Conservation (phyloP, 768 basidiomycete genomes). For the Tremella fuciformis region DNA sequence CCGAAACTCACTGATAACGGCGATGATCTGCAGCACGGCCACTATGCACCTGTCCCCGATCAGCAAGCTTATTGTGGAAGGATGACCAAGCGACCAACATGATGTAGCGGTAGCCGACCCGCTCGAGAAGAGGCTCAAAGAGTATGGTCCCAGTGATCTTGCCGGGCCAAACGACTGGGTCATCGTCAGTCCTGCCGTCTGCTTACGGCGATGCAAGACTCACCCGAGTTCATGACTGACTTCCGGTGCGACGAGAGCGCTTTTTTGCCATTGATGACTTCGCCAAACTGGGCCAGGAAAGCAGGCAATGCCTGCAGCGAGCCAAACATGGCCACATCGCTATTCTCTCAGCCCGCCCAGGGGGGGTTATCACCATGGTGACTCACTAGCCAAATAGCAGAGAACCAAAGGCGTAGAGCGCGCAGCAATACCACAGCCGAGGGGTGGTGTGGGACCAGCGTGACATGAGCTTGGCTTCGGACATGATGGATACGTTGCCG, state of each 20-base stretch:
- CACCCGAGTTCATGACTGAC: conserved; percentile 28
- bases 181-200: not conserved
- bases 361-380: no score
- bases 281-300: conserved; percentile 22
- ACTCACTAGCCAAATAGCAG: conserved; percentile 1
- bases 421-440: not conserved
- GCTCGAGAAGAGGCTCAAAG: conserved; percentile 23
- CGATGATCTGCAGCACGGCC: conserved; percentile 19
- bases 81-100: conserved; percentile 7
- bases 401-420: not conserved
- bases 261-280: not conserved
- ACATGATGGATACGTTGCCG: no score
- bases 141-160: conserved; percentile 13
- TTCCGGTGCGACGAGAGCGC: conserved; percentile 13
- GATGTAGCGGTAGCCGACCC: conserved; percentile 18
- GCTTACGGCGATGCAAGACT: not conserved
- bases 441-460: conserved; percentile 2
- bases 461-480: not conserved
- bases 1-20: conserved; percentile 16
- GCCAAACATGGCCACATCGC: conserved; percentile 24
- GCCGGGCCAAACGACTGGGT: conserved; percentile 18
- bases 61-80: no score
- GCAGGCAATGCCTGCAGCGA: conserved; percentile 25
- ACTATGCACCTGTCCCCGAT: not conserved
- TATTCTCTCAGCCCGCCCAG: not conserved